Percentiles rank a stretch among this genome's conserved stretches.
Conservation (phyloP, 2,329 filamentous ascomycete species). For the Aspergillus eucalypticola region DNA sequence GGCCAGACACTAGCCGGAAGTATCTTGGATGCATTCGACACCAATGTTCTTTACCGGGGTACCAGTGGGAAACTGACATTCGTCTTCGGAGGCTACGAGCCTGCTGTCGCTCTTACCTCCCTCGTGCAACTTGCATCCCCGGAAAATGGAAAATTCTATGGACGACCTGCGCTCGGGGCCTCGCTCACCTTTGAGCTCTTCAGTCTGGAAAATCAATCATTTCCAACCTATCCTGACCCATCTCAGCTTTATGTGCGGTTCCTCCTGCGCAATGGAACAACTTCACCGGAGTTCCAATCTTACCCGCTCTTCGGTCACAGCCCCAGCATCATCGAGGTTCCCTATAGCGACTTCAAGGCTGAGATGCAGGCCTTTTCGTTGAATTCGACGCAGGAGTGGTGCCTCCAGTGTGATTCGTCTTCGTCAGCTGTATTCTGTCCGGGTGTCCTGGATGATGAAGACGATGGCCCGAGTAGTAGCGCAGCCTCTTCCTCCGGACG, state of each 20-base stretch:
- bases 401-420: conserved; percentile 47
- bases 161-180: conserved; percentile 51
- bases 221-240: conserved; percentile 41
- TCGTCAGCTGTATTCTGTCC: conserved; percentile 51
- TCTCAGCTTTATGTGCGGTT: conserved; percentile 58
- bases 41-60: conserved; percentile 42
- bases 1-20: conserved; percentile 45
- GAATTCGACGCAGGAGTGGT: conserved; percentile 54
- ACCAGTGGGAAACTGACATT: conserved; percentile 47
- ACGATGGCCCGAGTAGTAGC: not conserved
- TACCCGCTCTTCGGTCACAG: conserved; percentile 56
- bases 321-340: conserved; percentile 49
- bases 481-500: conserved; percentile 9
- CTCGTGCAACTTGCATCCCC: conserved; percentile 43
- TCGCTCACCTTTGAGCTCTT: conserved; percentile 57
- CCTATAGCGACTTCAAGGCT: conserved; percentile 53
- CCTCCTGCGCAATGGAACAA: conserved; percentile 58
- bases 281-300: conserved; percentile 32
- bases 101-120: conserved; percentile 54
- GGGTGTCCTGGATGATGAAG: conserved; percentile 36
- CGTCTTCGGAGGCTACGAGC: conserved; percentile 52
- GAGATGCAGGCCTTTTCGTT: conserved; percentile 49
- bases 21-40: conserved; percentile 41
- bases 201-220: conserved; percentile 38
- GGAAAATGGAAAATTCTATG: conserved; percentile 48